Base-by-base conservation (phyloP, 768 basidiomycete species). In the Xerocomellus dryophilus region DNA sequence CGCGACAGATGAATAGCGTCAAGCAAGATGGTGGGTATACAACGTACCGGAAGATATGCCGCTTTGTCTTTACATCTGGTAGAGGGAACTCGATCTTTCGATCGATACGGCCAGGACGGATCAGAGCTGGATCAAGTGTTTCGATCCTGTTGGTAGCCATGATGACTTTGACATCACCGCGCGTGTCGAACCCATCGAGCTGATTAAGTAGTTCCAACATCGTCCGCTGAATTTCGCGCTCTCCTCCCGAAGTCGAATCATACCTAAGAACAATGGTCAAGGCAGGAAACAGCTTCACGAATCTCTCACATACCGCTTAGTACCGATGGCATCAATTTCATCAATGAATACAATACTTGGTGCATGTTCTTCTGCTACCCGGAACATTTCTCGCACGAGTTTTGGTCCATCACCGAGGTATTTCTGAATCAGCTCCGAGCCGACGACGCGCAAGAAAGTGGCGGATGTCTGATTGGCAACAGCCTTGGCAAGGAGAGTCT, bases 121-220 rank as follows among this genome's bases (percentile, higher is more conserved):
- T 97, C 56, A 99, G 85, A 17, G 97, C 97, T 50, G 97, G 97
- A 72, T 99, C 97, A 27, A 99, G 82, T 4, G 93, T 86, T 70
- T 98, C 96, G 63, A 99, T 99, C 74, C 82, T 86, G 76, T 99
- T 99, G 6, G 97, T 99, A 12, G 97, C 97, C 97, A 98, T 98
- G 71, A 99, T 98, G 61, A 99, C 96, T 74, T 98, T 99, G 54
- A 99, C 95, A 67, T 98, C 97, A n/a, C 96, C 96, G 51, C 95
- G 86, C 6, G 94, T 94, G 68, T 99, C 97, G 71, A 99, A 98
- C n/a, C 97, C 97, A 64, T 99, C 97, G 38, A 99, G 80, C 73
- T 99, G 97, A 69, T 99, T 99, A 47, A 99, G 82, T 45, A 99
- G 80, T 70, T 99, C 97, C 74, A 98, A 79, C 97, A 99, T 98